phyloP scores from a whole-genome alignment of 768 basidiomycete genomes.

The Neoboletus subvelutipes region DNA sequence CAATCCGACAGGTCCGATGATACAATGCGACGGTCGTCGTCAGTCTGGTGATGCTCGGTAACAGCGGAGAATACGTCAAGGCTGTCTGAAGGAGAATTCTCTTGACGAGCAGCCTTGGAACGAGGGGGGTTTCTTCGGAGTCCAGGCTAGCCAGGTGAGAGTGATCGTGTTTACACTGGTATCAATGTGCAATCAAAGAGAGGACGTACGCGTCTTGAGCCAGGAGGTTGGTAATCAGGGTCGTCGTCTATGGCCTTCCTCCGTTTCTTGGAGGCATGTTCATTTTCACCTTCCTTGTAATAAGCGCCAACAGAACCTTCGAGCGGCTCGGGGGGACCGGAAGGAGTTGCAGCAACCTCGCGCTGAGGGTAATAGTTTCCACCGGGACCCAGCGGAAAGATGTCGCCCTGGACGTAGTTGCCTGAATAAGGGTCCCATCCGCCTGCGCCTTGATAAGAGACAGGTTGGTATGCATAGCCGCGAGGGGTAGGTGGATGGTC shows the following conservation, averaged over 20 bases:
- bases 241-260: slow-evolving; percentile 48
- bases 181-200: neutral
- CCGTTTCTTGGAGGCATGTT: slow-evolving; percentile 47
- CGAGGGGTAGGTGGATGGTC: slow-evolving; percentile 35
- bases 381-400: slow-evolving; percentile 38
- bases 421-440: slow-evolving; percentile 41
- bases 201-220: slow-evolving; percentile 52
- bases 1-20: slow-evolving; percentile 86
- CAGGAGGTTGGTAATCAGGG: slow-evolving; percentile 52
- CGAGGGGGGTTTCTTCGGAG: slow-evolving; percentile 46
- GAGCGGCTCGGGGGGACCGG: slow-evolving; percentile 19
- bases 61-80: slow-evolving; percentile 17
- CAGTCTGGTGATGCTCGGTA: slow-evolving; percentile 27
- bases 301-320: slow-evolving; percentile 24
- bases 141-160: slow-evolving; percentile 28
- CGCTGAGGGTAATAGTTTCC: slow-evolving; percentile 37
- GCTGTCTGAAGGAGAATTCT: slow-evolving; percentile 26
- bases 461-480: slow-evolving; percentile 38
- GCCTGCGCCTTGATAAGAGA: slow-evolving; percentile 38
- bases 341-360: slow-evolving; percentile 14
- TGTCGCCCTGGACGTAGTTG: slow-evolving; percentile 39
- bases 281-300: slow-evolving; percentile 33
- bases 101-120: slow-evolving; percentile 35
- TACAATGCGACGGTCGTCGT: slow-evolving; percentile 45
- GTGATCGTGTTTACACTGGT: neutral